These are phyloP conservation scores for Cystobasidium ongulense DNA, from an alignment of 768 basidiomycete genomes.

Conservation along the genomic window DNA sequence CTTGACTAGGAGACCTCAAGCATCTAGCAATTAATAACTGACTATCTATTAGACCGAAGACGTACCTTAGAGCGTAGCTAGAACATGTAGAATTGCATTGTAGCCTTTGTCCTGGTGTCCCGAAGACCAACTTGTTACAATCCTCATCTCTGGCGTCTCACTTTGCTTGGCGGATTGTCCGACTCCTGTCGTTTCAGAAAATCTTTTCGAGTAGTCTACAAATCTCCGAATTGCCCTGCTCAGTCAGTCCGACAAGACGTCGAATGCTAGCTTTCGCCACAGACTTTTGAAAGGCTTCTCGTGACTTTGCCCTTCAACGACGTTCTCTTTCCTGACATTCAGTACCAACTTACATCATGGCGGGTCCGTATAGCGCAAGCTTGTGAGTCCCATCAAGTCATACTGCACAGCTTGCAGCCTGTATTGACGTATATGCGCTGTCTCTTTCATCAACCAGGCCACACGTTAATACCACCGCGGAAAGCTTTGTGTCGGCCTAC, in stretches of 20 bases:
- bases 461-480: slow-evolving; percentile 27
- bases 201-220: too few relatives aligned
- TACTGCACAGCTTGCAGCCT: neutral
- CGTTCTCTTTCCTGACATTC: neutral
- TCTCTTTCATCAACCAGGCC: neutral
- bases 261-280: neutral
- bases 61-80: too few relatives aligned
- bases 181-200: too few relatives aligned
- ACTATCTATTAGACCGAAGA: neutral
- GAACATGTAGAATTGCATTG: too few relatives aligned
- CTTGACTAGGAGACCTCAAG: slow-evolving; percentile 6
- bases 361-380: neutral
- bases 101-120: too few relatives aligned
- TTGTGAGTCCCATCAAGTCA: neutral
- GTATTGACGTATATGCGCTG: neutral
- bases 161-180: too few relatives aligned
- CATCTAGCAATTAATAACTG: neutral
- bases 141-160: too few relatives aligned
- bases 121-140: too few relatives aligned
- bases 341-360: neutral
- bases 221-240: too few relatives aligned
- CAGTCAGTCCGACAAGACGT: too few relatives aligned
- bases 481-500: slow-evolving; percentile 27
- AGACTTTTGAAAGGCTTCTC: neutral
- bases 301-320: neutral